Evolutionary conservation across 306 rosid genomes (phyloP), one percentile per base, ranked within the genome.

Genomic region (Pterocarpus santalinus): DNA sequence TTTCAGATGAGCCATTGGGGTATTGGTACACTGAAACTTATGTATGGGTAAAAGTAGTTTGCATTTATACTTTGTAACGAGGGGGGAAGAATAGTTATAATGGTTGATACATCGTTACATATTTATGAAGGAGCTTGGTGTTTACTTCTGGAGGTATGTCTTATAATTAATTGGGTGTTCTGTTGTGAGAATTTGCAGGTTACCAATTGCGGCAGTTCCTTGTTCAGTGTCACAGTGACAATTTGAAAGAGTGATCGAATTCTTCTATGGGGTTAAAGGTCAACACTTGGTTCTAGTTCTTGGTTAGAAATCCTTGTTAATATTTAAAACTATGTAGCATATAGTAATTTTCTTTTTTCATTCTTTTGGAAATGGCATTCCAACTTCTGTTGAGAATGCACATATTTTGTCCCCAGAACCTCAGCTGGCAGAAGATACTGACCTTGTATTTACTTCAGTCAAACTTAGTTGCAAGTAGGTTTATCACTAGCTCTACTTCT

Each of bases 151-250:
- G 51, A 39, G 10, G 16, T 4, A 65, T 65, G 38, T 7, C 43
- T 41, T 41, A 33, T 73, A 66, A 57, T 7, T 61, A 36, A 64
- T 56, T 58, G 43, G 55, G 28, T 9, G 16, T 39, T 60, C 4
- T 43, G 10, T 70, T 43, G 13, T 69, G 35, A 49, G 62, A 73
- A 57, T 75, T 63, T 84, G 60, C 82, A 86, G 88, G 78, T 8
- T 22, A 8, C 49, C 80, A 4, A 15, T 51, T 66, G 65, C 87
- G 1, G 10, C 34, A 13, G 8, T 66, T 12, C 32, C 80, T 36
- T 85, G 77, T 80, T 77, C 87, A 2, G 81, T 68, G 68, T 72
- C 81, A 14, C 86, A 80, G 32, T 80, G 58, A 46, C 4, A n/a
- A 4, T 36, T 28, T 44, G 47, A 35, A 16, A 47, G 2, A 68